Conservation (phyloP, 2,329 filamentous ascomycete species). For the Fusarium praegraminearum region DNA sequence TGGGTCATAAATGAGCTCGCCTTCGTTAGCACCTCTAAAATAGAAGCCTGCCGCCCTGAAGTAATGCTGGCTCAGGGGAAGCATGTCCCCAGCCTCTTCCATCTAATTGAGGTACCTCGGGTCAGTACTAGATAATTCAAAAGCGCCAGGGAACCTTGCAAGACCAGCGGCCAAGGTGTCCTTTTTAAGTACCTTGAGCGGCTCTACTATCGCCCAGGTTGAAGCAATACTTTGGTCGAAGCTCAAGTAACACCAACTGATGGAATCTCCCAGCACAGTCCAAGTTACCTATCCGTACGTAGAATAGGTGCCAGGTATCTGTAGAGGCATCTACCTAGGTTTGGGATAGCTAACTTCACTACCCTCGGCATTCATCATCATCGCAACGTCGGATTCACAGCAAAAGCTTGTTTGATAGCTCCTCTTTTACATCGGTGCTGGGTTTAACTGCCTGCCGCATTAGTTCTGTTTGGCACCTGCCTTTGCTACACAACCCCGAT, state of each 20-base stretch:
- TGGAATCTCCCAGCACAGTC: conserved; percentile 21
- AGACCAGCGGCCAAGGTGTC: no score
- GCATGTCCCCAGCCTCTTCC: conserved; percentile 25
- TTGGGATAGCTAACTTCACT: conserved; percentile 6
- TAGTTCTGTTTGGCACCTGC: neutral
- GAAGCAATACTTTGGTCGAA: conserved; percentile 10
- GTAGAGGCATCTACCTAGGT: neutral
- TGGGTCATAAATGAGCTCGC: neutral
- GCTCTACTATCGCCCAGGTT: conserved; percentile 6
- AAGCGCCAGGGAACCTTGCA: conserved; percentile 3
- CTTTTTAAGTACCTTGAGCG: neutral
- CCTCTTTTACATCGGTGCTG: neutral
- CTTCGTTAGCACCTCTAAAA: neutral
- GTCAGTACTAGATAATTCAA: neutral
- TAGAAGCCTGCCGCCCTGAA: conserved; percentile 3
- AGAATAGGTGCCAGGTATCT: neutral
- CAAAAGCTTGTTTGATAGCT: neutral
- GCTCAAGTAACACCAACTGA: conserved; percentile 11
- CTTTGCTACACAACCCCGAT: neutral
- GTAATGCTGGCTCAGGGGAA: conserved; percentile 27
- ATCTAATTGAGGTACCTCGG: conserved; percentile 4
- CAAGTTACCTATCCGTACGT: conserved; percentile 9
- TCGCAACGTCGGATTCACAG: neutral
- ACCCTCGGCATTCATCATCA: conserved; percentile 16
- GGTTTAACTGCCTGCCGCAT: neutral